Base-by-base conservation (phyloP, 176 grass and related monocot genomes). In the Alopecurus myosuroides region DNA sequence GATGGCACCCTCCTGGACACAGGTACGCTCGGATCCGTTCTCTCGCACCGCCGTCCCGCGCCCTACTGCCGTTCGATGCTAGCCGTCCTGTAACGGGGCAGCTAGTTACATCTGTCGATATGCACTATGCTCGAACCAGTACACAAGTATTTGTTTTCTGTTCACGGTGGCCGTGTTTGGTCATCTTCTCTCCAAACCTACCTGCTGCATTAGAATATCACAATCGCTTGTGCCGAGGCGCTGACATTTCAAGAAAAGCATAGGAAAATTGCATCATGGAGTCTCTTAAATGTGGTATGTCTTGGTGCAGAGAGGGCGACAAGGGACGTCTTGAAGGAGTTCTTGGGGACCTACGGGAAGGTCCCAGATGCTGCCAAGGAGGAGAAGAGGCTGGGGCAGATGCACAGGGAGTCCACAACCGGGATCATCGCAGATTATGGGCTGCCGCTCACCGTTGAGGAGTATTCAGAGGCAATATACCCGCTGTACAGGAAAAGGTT, bases 1-100 rank as follows among this genome's bases (percentile, higher is more conserved):
- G 95, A 95, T 45, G 95, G 95, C 74, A 98, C 95, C 11, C 85
- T 98, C 48, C 52, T 98, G 7, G 93, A 93, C 85, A 85, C 91
- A 55, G 93, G 93, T 89, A 82, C 26, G 18, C 49, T 15, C 56
- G 11, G 39, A 62, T 87, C 77, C 53, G 22, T 28, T 1, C 33
- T 33, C 40, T 55, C 48, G 3, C 20, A 26, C 41, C 36, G 20
- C 28, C 50, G 22, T 11, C n/a, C n/a, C n/a, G n/a, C 60, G 60
- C 28, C 14, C 22, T 41, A 29, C 11, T 44, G 60, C 62, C 35
- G 30, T 49, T 39, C 77, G 44, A 75, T 41, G 28, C 14, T 60
- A 7, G 35, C 25, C n/a, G 4, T 51, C 31, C 46, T 18, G 33
- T 34, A 9, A 17, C 3, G 41, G 19, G 35, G 2, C 46, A 3